A percentile compares a stretch with the other conserved stretches of the same genome.
phyloP scores from a whole-genome alignment of 345 rosid species.

The Citrus glauca region DNA sequence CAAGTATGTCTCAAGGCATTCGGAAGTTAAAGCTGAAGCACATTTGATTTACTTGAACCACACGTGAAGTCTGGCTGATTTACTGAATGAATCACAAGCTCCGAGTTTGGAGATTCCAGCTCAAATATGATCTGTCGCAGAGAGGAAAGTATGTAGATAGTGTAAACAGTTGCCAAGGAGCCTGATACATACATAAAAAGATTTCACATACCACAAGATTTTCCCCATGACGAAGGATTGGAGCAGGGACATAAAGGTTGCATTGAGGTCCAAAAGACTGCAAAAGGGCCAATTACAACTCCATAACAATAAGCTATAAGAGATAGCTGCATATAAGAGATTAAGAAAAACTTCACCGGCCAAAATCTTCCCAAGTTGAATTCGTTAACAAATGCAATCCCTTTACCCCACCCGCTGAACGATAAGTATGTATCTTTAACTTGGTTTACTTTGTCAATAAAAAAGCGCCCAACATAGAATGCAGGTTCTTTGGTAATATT shows the following conservation, averaged over 20 bases:
- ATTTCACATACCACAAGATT: conserved; percentile 51
- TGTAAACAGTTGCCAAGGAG: not conserved
- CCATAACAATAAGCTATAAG: not conserved
- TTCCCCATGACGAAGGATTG: conserved; percentile 59
- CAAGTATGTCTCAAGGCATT: not conserved
- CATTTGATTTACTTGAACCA: conserved; percentile 33
- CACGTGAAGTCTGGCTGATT: conserved; percentile 58
- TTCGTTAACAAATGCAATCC: conserved; percentile 68
- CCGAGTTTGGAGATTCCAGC: conserved; percentile 52
- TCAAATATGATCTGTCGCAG: conserved; percentile 60
- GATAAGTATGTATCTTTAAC: conserved; percentile 77
- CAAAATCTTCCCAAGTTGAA: conserved; percentile 92
- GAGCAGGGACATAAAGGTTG: conserved; percentile 77
- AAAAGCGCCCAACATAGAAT: conserved; percentile 57
- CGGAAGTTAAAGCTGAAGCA: conserved; percentile 32
- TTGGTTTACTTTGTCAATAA: conserved; percentile 37
- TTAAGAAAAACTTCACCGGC: conserved; percentile 49
- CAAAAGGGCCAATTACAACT: conserved; percentile 16
- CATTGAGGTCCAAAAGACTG: conserved; percentile 89
- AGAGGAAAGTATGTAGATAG: not conserved
- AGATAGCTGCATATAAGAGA: conserved; percentile 2
- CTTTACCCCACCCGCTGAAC: conserved; percentile 82
- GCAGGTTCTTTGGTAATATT: conserved; percentile 51
- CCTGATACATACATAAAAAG: not conserved
- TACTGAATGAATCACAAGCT: conserved; percentile 47